These are phyloP conservation scores for Malus hybrid DNA, from an alignment of 331 rosid species.

Conservation along the genomic window DNA sequence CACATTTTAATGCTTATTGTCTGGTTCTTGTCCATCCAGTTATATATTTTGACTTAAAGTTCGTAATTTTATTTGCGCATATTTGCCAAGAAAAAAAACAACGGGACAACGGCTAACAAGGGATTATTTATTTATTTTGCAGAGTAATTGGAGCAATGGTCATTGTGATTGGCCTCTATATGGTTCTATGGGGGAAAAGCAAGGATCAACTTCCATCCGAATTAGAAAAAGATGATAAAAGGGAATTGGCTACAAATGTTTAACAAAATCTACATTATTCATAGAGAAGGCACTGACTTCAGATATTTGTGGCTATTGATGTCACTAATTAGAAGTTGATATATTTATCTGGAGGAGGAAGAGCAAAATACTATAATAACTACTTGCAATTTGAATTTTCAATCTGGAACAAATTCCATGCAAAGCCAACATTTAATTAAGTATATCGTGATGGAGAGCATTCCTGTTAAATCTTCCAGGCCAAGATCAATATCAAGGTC, in stretches of 20 bases:
- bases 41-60: too few relatives aligned
- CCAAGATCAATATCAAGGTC: too few relatives aligned
- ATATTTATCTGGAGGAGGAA: neutral
- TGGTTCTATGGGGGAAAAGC: too few relatives aligned
- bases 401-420: neutral
- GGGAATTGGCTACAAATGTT: neutral
- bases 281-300: neutral
- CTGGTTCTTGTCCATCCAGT: too few relatives aligned
- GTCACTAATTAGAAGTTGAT: neutral
- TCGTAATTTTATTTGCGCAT: too few relatives aligned
- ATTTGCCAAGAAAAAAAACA: too few relatives aligned
- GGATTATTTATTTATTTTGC: neutral
- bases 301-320: neutral
- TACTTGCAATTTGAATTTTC: neutral
- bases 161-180: conserved; percentile 33
- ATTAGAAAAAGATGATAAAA: neutral
- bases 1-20: too few relatives aligned
- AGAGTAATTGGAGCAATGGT: conserved; percentile 40
- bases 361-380: neutral
- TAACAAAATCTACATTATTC: neutral
- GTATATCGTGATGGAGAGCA: too few relatives aligned
- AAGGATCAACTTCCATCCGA: conserved; percentile 9
- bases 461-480: too few relatives aligned
- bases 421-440: neutral
- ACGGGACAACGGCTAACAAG: too few relatives aligned